Evolutionary conservation across 345 rosid genomes (phyloP), one percentile per base, ranked within the genome.

Genomic region (Ailanthus altissimus): DNA sequence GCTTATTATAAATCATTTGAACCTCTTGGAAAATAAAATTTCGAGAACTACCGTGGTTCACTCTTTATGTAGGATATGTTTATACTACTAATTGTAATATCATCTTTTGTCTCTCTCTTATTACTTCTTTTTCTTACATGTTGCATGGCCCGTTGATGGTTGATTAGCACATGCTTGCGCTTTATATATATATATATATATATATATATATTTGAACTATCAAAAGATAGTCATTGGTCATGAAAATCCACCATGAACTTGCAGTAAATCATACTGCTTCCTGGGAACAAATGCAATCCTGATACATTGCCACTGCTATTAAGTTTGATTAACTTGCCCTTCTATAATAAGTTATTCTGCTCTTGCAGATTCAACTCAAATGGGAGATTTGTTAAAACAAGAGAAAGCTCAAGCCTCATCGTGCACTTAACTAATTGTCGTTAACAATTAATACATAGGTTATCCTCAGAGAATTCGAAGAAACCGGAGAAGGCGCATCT

Each of bases 1-100:
- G 9, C 46, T n/a, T 14, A 2, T 51, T 75, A 20, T 73, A 56
- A 77, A 80, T 83, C 77, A 57, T 75, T 18, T 23, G 38, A 38
- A 49, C 56, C 13, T 54, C 25, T 42, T 4, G 5, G 26, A 6
- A 8, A 11, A 47, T 26, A 38, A 23, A 36, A 20, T 15, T 16
- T 49, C 50, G 32, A 46, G 36, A 47, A 65, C 20, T 32, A 13
- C 20, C 14, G 36, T 45, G 15, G 50, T 36, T 32, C 49, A 54
- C 47, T 3, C 6, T 70, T 50, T 53, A 9, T 36, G 23, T 36
- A 51, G 47, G 15, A 54, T 46, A 67, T 47, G 12, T 25, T 67
- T 40, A 12, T 46, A 46, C 13, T 46, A 20, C n/a, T 63, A 63
- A 38, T 36, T 18, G 45, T 38, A 60, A 8, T 13, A 12, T 26